phyloP scores from a whole-genome alignment of 139 green algal genomes.

The Chlamydomonas incerta region DNA sequence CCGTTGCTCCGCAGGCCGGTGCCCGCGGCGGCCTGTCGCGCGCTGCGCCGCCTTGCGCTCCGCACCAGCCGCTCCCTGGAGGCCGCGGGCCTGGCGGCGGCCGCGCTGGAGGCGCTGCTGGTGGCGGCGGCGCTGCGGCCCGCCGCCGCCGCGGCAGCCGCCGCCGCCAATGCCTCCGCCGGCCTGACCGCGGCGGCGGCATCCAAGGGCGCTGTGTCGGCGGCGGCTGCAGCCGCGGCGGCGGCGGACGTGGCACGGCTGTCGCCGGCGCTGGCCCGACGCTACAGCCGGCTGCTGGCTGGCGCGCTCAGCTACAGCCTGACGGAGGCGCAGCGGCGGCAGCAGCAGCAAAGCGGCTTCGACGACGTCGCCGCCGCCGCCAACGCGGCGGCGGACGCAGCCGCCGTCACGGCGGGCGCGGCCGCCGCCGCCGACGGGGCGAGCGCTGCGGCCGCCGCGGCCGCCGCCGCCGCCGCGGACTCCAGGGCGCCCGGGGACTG shows the following conservation, averaged over 20 bases:
- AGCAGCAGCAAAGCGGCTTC: not conserved
- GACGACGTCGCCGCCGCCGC: not conserved
- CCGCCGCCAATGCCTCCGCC: not conserved
- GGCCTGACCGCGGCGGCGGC: not conserved
- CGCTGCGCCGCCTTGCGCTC: slow-evolving; percentile 36
- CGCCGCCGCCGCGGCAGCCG: not conserved
- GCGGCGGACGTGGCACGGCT: not conserved
- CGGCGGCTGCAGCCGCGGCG: no score
- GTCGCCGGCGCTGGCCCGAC: not conserved
- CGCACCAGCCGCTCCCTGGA: slow-evolving; percentile 29
- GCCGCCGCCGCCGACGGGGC: not conserved
- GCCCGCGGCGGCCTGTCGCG: not conserved
- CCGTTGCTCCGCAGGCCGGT: no score
- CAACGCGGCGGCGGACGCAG: no score
- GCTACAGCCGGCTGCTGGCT: slow-evolving; percentile 24
- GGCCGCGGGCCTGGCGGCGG: slow-evolving; percentile 39
- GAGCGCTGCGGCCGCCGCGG: not conserved
- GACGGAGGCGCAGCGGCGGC: slow-evolving; percentile 15
- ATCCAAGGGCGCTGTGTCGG: no score
- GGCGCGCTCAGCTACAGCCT: slow-evolving; percentile 5
- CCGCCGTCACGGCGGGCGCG: not conserved
- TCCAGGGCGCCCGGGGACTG: not conserved
- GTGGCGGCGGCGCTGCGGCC: slow-evolving; percentile 46
- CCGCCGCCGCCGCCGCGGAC: not conserved
- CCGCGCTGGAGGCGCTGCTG: slow-evolving; percentile 55